Conservation (phyloP, 1,284 basidiomycete genomes). For the Pseudozyma hubeiensis region DNA sequence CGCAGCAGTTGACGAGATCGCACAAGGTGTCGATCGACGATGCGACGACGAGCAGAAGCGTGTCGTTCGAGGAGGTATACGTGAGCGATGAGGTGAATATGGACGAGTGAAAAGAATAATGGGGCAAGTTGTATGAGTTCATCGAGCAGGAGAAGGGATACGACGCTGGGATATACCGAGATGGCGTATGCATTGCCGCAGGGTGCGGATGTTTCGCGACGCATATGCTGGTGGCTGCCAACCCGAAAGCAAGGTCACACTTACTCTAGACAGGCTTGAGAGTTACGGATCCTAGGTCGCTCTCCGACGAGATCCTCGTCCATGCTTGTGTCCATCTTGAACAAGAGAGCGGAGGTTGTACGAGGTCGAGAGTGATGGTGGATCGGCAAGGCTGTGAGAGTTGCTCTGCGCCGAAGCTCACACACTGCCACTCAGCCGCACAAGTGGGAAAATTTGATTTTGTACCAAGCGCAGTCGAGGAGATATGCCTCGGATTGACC, state of each 20-base stretch:
- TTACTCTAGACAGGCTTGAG: constrained; percentile 49
- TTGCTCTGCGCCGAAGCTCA: too few relatives aligned
- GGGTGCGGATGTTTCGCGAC: constrained; percentile 3
- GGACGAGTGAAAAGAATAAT: neutral
- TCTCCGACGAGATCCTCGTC: constrained; percentile 35
- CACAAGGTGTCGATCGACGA: neutral
- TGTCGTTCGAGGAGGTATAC: too few relatives aligned
- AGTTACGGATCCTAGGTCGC: constrained; percentile 41
- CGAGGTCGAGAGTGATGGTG: neutral
- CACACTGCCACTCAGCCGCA: too few relatives aligned
- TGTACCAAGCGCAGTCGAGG: too few relatives aligned
- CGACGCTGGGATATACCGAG: constrained; percentile 4
- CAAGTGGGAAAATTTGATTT: too few relatives aligned
- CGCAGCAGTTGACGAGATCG: neutral
- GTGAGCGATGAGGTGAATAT: neutral
- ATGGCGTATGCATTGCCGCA: constrained; percentile 46
- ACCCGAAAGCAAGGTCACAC: constrained; percentile 1
- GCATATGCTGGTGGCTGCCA: neutral
- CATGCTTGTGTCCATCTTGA: constrained; percentile 32
- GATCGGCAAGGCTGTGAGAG: neutral
- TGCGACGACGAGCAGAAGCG: neutral
- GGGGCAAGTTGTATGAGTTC: constrained; percentile 7
- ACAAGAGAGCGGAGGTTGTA: constrained; percentile 4
- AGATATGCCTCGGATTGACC: too few relatives aligned
- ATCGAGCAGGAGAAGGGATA: constrained; percentile 4